Conservation (phyloP, 768 basidiomycete genomes). For the Russula virescens region DNA sequence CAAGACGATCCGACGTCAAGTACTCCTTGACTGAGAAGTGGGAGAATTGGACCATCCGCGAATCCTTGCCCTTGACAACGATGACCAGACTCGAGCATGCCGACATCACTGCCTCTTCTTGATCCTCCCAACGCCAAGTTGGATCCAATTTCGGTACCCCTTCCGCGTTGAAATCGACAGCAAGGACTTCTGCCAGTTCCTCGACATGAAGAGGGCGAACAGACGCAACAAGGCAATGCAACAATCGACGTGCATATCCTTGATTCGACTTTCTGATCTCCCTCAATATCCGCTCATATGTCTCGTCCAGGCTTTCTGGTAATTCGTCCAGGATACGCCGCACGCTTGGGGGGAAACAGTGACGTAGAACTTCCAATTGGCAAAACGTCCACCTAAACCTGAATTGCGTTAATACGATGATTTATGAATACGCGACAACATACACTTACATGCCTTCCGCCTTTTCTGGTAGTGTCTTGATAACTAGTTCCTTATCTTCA, state of each 20-base stretch:
- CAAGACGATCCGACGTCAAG: background rate
- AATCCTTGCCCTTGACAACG: background rate
- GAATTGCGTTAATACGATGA: background rate
- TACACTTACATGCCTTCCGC: background rate
- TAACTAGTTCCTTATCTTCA: background rate
- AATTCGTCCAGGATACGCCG: constrained; percentile 1
- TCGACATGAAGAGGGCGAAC: background rate
- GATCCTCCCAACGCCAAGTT: background rate
- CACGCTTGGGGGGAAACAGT: background rate
- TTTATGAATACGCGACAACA: no score
- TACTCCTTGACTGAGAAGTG: constrained; percentile 6
- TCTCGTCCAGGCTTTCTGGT: background rate
- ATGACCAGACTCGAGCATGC: background rate
- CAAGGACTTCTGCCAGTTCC: background rate
- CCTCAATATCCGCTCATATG: constrained; percentile 5
- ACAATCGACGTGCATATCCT: constrained; percentile 1
- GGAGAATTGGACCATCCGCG: background rate
- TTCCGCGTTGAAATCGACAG: background rate
- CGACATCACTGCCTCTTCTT: background rate
- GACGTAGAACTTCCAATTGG: background rate
- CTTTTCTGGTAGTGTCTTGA: background rate
- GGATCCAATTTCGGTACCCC: background rate
- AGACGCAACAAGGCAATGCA: constrained; percentile 1
- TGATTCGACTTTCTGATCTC: background rate
- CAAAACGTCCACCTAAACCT: background rate